Conservation (phyloP, 2,329 filamentous ascomycete genomes). For the Fusarium tricinctum region DNA sequence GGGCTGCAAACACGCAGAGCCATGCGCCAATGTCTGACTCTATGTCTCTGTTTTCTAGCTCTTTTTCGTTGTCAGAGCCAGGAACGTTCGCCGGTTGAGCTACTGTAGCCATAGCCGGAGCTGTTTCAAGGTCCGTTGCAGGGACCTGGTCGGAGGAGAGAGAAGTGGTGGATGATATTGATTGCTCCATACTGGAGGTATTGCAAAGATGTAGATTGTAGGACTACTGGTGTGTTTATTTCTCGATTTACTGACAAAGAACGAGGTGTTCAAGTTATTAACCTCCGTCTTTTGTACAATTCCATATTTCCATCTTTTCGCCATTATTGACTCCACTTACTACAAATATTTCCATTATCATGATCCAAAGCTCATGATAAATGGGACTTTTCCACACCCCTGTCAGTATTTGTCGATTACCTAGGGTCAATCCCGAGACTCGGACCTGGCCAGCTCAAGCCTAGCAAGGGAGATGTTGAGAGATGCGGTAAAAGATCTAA, state of each 20-base stretch:
- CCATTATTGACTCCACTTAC: no score
- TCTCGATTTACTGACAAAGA: no score
- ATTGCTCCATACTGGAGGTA: neutral
- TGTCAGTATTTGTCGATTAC: neutral
- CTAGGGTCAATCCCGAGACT: constrained; percentile 15
- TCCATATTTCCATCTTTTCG: no score
- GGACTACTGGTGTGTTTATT: neutral
- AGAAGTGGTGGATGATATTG: constrained; percentile 1
- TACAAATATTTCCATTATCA: no score
- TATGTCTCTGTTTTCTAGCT: constrained; percentile 4
- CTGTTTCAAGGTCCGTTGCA: constrained; percentile 10
- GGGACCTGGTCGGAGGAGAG: neutral
- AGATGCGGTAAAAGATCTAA: constrained; percentile 20
- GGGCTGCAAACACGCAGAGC: constrained; percentile 36
- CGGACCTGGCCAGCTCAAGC: constrained; percentile 1
- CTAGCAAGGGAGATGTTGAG: constrained; percentile 14
- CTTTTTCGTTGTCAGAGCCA: constrained; percentile 13
- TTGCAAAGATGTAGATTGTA: neutral
- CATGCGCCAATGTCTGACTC: constrained; percentile 32
- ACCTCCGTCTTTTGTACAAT: no score
- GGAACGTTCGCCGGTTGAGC: constrained; percentile 7
- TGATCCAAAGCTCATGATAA: no score
- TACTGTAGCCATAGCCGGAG: neutral
- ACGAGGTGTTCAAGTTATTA: no score
- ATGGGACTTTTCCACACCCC: constrained; percentile 1